Evolutionary conservation across 2,329 filamentous ascomycete genomes (phyloP).

Genomic region (Talaromyces albobiverticillius): DNA sequence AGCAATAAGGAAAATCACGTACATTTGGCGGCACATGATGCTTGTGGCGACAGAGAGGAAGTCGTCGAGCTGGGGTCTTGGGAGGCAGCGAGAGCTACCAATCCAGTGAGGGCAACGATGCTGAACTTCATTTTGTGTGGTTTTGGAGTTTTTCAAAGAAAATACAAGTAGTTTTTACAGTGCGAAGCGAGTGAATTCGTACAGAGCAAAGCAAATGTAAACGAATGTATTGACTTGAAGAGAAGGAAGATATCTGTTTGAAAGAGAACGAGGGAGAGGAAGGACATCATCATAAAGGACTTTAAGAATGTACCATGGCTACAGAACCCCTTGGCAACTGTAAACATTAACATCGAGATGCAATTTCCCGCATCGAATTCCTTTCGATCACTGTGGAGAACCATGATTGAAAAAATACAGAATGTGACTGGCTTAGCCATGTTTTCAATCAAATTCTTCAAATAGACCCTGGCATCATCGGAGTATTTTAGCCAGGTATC

Average conservation of each 20-base stretch:
- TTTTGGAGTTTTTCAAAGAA: not conserved
- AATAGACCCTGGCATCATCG: too few species aligned
- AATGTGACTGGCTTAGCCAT: not conserved
- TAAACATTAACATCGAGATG: constrained; percentile 2
- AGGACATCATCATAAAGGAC: not conserved
- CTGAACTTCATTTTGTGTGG: constrained; percentile 40
- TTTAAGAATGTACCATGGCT: not conserved
- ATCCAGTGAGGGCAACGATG: constrained; percentile 41
- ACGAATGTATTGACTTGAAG: not conserved
- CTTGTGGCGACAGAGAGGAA: constrained; percentile 31
- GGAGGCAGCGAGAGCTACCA: constrained; percentile 45
- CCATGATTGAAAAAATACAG: not conserved
- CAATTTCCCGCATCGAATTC: constrained; percentile 5
- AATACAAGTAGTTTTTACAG: not conserved
- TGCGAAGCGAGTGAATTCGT: not conserved
- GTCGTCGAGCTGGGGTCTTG: constrained; percentile 34
- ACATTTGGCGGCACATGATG: constrained; percentile 37
- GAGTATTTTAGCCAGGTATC: too few species aligned
- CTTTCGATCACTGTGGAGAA: not conserved
- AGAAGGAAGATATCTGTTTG: not conserved
- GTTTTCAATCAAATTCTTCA: not conserved
- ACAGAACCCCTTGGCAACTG: not conserved
- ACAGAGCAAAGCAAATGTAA: not conserved
- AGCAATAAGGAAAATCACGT: constrained; percentile 17
- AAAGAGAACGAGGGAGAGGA: not conserved